These are phyloP conservation scores for Penicillium roqueforti DNA, from an alignment of 495 filamentous ascomycete species.

Conservation along the genomic window DNA sequence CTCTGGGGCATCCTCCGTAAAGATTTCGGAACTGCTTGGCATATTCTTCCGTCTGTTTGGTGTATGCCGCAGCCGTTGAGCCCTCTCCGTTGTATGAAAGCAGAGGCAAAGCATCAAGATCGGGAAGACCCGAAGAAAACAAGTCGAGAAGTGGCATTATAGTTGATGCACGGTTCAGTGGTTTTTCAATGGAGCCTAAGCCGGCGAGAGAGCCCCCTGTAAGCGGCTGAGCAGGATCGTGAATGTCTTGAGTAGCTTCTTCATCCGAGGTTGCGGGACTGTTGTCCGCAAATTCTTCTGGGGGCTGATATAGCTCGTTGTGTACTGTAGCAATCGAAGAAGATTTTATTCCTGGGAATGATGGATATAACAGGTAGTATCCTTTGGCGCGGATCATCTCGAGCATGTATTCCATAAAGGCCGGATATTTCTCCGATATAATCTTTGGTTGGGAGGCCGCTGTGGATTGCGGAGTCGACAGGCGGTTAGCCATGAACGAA, in stretches of 20 bases:
- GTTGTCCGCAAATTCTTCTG: slow-evolving; percentile 54
- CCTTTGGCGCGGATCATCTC: slow-evolving; percentile 67
- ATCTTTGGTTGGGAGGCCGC: slow-evolving; percentile 26
- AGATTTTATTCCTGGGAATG: slow-evolving; percentile 38
- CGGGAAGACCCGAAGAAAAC: slow-evolving; percentile 32
- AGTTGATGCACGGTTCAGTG: slow-evolving; percentile 19
- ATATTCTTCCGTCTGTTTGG: slow-evolving; percentile 26
- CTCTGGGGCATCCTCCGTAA: slow-evolving; percentile 33
- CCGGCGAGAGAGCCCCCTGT: slow-evolving; percentile 5
- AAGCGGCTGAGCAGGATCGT: slow-evolving; percentile 6
- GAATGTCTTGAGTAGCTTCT: slow-evolving; percentile 2
- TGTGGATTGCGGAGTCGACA: slow-evolving; percentile 45
- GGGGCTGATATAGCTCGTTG: slow-evolving; percentile 62
- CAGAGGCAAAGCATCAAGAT: slow-evolving; percentile 29
- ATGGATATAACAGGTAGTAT: slow-evolving; percentile 73
- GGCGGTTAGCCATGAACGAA: slow-evolving; percentile 58
- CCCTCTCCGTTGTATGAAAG: slow-evolving; percentile 35
- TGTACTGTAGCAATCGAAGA: slow-evolving; percentile 63
- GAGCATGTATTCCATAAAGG: slow-evolving; percentile 73
- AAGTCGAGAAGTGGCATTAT: slow-evolving; percentile 33
- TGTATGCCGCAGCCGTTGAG: slow-evolving; percentile 13
- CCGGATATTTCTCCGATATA: slow-evolving; percentile 58
- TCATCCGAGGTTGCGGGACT: background rate
- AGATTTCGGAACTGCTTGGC: slow-evolving; percentile 30
- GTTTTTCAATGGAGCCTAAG: slow-evolving; percentile 17